Percentiles rank a stretch among this genome's conserved stretches.
These are phyloP conservation scores for Trametes polyzona DNA, from an alignment of 1,284 basidiomycete species.

Conservation along the genomic window DNA sequence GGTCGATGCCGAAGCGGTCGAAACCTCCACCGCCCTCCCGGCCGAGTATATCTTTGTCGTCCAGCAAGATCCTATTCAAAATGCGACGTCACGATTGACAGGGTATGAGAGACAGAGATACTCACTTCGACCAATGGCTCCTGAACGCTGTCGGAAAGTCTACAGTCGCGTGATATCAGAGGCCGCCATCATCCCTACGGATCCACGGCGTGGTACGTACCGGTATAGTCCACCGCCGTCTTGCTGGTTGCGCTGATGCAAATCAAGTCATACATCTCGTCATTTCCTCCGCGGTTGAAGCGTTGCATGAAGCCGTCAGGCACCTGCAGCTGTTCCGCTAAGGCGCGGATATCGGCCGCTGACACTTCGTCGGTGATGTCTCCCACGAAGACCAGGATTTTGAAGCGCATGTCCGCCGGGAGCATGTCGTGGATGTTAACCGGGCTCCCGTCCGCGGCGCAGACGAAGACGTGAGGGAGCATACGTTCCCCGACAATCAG, in stretches of 20 bases:
- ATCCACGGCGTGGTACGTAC: conserved; percentile 1
- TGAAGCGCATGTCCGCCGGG: conserved; percentile 72
- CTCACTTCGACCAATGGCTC: conserved; percentile 71
- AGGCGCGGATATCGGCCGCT: conserved; percentile 41
- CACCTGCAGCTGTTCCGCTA: not conserved
- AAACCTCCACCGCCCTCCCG: conserved; percentile 45
- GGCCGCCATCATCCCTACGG: not conserved
- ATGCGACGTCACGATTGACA: too few species aligned
- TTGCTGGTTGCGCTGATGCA: conserved; percentile 53
- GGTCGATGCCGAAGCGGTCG: conserved; percentile 54
- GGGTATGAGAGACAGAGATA: not conserved
- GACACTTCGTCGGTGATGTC: conserved; percentile 47
- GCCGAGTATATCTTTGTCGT: conserved; percentile 40
- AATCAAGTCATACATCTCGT: conserved; percentile 49
- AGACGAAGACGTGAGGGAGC: conserved; percentile 59
- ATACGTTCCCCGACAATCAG: conserved; percentile 64
- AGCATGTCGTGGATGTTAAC: conserved; percentile 72
- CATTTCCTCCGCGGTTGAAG: conserved; percentile 36
- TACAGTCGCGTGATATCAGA: not conserved
- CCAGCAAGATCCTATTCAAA: conserved; percentile 31
- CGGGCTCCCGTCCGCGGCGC: conserved; percentile 66
- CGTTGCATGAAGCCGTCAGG: not conserved
- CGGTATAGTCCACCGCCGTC: conserved; percentile 47
- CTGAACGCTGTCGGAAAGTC: conserved; percentile 53
- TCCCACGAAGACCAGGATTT: conserved; percentile 72